Percentiles rank a stretch among this genome's conserved stretches.
These are phyloP conservation scores for Gracilaria domingensis DNA, from an alignment of 23 red algal genomes.

Conservation along the genomic window DNA sequence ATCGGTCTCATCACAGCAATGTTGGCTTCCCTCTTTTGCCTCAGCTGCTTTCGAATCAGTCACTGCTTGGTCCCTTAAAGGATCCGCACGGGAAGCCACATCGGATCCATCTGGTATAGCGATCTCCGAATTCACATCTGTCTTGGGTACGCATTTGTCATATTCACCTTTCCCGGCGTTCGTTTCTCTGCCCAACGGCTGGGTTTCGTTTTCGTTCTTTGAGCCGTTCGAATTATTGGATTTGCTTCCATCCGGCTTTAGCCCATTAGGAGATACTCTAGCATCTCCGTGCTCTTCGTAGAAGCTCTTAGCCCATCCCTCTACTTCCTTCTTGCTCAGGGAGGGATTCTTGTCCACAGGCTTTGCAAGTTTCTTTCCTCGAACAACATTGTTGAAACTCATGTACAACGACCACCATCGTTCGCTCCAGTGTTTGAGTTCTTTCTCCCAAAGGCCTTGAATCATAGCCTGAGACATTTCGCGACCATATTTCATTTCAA, in stretches of 20 bases:
- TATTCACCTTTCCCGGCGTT: not conserved
- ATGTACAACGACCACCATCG: conserved; percentile 62
- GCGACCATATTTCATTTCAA: conserved; percentile 34
- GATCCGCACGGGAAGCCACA: not conserved
- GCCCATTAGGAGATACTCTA: not conserved
- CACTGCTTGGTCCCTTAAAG: not conserved
- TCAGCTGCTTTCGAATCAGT: not conserved
- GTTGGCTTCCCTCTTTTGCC: not conserved
- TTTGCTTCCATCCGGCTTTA: not conserved
- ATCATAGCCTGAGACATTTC: conserved; percentile 73
- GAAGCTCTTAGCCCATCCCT: conserved; percentile 49
- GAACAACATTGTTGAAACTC: conserved; percentile 18
- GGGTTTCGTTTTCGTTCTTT: not conserved
- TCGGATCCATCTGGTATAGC: not conserved
- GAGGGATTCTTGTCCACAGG: conserved; percentile 28
- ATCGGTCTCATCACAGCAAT: too few relatives aligned
- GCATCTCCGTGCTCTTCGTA: conserved; percentile 48
- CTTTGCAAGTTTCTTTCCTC: conserved; percentile 50
- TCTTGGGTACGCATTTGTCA: not conserved
- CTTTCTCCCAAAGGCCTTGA: conserved; percentile 62
- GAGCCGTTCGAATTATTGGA: not conserved
- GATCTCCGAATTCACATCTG: not conserved
- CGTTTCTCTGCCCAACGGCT: not conserved
- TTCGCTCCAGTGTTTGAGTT: conserved; percentile 79
- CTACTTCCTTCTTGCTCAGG: conserved; percentile 36